These are phyloP conservation scores for Neospora caninum DNA, from an alignment of 169 alveolate species.

Conservation along the genomic window DNA sequence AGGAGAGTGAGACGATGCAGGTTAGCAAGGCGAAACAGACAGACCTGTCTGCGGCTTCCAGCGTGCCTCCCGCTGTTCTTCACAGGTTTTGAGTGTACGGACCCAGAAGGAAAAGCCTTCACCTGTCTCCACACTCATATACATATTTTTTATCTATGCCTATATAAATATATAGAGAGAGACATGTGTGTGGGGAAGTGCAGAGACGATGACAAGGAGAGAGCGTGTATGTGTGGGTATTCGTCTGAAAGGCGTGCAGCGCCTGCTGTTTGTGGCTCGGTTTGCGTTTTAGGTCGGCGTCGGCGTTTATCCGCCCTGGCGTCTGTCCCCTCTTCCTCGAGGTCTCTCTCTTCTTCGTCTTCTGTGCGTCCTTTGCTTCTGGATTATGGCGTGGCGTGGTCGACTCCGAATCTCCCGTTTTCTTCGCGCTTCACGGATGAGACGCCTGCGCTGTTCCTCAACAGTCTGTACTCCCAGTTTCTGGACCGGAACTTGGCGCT, in stretches of 20 bases:
- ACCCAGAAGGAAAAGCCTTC: too few relatives aligned
- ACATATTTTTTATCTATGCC: too few relatives aligned
- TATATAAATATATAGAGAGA: too few relatives aligned
- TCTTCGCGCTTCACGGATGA: slow-evolving; percentile 54
- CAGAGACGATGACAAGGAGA: neutral
- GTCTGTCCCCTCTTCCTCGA: neutral
- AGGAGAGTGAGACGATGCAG: neutral
- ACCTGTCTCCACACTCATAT: too few relatives aligned
- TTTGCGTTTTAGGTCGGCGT: neutral
- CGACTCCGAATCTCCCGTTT: slow-evolving; percentile 52
- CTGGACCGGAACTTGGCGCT: slow-evolving; percentile 47
- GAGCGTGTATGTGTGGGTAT: too few relatives aligned
- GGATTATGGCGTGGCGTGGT: slow-evolving; percentile 64
- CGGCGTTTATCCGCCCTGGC: neutral
- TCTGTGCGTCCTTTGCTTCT: slow-evolving; percentile 41
- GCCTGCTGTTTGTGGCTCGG: too few relatives aligned
- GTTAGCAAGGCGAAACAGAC: too few relatives aligned
- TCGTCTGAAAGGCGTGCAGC: too few relatives aligned
- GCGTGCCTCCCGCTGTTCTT: too few relatives aligned
- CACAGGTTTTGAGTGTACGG: too few relatives aligned
- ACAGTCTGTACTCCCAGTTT: slow-evolving; percentile 53
- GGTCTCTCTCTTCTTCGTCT: slow-evolving; percentile 4
- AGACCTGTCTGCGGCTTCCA: too few relatives aligned
- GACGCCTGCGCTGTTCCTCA: slow-evolving; percentile 47
- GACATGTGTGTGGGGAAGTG: neutral